Evolutionary conservation across 2,329 filamentous ascomycete species (phyloP).

Genomic region (Westerdykella ornata): DNA sequence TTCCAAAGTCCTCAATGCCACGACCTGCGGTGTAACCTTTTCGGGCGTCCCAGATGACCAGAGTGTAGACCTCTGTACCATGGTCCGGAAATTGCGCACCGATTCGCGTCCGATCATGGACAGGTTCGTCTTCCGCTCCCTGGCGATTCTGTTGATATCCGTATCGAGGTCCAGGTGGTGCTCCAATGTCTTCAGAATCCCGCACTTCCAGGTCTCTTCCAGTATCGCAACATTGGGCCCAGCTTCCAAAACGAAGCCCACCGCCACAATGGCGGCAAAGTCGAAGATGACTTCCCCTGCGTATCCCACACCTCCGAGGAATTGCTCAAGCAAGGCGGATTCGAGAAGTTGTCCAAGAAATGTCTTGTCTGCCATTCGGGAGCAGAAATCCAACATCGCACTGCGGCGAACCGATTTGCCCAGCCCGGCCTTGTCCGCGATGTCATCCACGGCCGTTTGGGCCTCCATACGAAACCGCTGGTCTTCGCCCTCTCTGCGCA

Average conservation of each 20-base stretch:
- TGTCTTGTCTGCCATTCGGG: slow-evolving; percentile 51
- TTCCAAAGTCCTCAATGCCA: slow-evolving; percentile 60
- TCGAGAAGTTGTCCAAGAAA: slow-evolving; percentile 67
- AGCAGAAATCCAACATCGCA: slow-evolving; percentile 51
- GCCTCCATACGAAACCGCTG: slow-evolving; percentile 51
- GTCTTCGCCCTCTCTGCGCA: slow-evolving; percentile 53
- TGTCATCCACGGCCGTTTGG: slow-evolving; percentile 53
- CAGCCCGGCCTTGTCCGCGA: slow-evolving; percentile 42
- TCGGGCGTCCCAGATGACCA: slow-evolving; percentile 53
- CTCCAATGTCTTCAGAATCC: slow-evolving; percentile 50
- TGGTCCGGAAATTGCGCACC: slow-evolving; percentile 50
- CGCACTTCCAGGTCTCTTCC: slow-evolving; percentile 51
- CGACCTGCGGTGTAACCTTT: slow-evolving; percentile 54
- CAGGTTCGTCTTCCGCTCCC: slow-evolving; percentile 61
- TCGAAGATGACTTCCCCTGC: slow-evolving; percentile 44
- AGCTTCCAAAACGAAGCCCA: slow-evolving; percentile 56
- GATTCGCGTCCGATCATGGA: slow-evolving; percentile 57
- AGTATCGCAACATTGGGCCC: slow-evolving; percentile 56
- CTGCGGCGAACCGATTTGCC: slow-evolving; percentile 46
- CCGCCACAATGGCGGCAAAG: slow-evolving; percentile 58
- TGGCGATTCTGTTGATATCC: slow-evolving; percentile 56
- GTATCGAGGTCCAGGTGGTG: slow-evolving; percentile 48
- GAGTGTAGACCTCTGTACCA: slow-evolving; percentile 48
- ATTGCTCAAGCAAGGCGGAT: slow-evolving; percentile 61
- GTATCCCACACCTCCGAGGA: slow-evolving; percentile 56